Conservation (phyloP, 1,139 yeast genomes). For the Scheffersomyces illinoinensis region DNA sequence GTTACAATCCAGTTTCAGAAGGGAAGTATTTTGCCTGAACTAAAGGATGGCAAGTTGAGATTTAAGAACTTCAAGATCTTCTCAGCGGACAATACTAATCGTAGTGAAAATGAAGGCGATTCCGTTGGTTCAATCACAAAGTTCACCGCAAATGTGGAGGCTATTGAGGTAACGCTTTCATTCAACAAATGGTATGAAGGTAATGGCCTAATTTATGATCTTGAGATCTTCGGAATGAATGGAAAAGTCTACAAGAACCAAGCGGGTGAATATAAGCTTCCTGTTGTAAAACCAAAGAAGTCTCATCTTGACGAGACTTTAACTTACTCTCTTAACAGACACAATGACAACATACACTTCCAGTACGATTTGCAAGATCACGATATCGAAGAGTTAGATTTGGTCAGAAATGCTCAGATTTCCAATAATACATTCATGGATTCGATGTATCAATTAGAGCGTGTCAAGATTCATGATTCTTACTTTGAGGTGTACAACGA, state of each 20-base stretch:
- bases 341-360: constrained; percentile 30
- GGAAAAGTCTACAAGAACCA: constrained; percentile 44
- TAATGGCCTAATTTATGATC: constrained; percentile 61
- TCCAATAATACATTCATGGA: constrained; percentile 21
- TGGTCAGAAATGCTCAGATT: constrained; percentile 5
- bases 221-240: constrained; percentile 61
- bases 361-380: constrained; percentile 36
- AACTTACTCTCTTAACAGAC: constrained; percentile 7
- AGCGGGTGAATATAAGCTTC: not conserved
- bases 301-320: not conserved
- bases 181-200: constrained; percentile 72
- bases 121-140: constrained; percentile 10
- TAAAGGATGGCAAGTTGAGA: constrained; percentile 61
- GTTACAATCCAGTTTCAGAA: constrained; percentile 35
- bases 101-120: constrained; percentile 12
- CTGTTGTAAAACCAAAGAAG: not conserved
- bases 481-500: constrained; percentile 46
- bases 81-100: constrained; percentile 11
- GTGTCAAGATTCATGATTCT: constrained; percentile 57
- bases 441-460: constrained; percentile 49
- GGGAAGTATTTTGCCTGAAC: constrained; percentile 44
- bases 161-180: constrained; percentile 58
- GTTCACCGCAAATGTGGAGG: constrained; percentile 48
- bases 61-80: constrained; percentile 52
- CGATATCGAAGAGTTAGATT: constrained; percentile 17